phyloP scores from a whole-genome alignment of 768 basidiomycete species.

The Coprinopsis cinerea region DNA sequence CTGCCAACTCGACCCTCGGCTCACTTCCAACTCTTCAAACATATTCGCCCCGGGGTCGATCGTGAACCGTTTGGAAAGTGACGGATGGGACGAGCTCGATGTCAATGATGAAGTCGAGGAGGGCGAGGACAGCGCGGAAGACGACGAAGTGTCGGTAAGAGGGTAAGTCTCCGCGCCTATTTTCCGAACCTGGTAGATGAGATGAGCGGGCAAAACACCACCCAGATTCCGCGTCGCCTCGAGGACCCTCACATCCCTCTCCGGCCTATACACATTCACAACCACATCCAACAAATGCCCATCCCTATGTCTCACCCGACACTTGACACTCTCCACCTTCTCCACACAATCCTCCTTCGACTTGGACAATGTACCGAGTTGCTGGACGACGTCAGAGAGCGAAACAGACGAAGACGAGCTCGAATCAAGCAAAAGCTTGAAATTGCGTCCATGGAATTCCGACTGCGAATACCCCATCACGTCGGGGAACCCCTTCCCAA shows the following conservation, averaged over 20 bases:
- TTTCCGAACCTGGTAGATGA: slow-evolving; percentile 34
- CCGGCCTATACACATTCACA: slow-evolving; percentile 21
- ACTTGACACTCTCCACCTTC: not conserved
- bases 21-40: slow-evolving; percentile 56
- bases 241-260: slow-evolving; percentile 11
- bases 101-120: too few species aligned
- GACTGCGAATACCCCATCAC: slow-evolving; percentile 58
- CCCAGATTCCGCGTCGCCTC: slow-evolving; percentile 7
- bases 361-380: too few species aligned
- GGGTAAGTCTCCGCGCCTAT: slow-evolving; percentile 19
- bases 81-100: too few species aligned
- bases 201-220: slow-evolving; percentile 27
- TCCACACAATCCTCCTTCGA: slow-evolving; percentile 1
- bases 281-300: slow-evolving; percentile 18
- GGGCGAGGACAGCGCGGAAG: too few species aligned
- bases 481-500: slow-evolving; percentile 46
- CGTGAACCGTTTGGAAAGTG: too few species aligned
- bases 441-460: slow-evolving; percentile 46
- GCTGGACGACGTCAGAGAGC: too few species aligned
- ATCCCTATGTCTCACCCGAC: slow-evolving; percentile 21
- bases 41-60: slow-evolving; percentile 5
- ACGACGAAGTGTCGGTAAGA: not conserved
- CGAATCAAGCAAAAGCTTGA: slow-evolving; percentile 31
- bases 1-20: slow-evolving; percentile 81
- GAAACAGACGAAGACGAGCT: not conserved